A percentile compares a stretch with the other conserved stretches of the same genome.
Conservation (phyloP, 495 filamentous ascomycete genomes). For the Massariosphaeria phaeospora region DNA sequence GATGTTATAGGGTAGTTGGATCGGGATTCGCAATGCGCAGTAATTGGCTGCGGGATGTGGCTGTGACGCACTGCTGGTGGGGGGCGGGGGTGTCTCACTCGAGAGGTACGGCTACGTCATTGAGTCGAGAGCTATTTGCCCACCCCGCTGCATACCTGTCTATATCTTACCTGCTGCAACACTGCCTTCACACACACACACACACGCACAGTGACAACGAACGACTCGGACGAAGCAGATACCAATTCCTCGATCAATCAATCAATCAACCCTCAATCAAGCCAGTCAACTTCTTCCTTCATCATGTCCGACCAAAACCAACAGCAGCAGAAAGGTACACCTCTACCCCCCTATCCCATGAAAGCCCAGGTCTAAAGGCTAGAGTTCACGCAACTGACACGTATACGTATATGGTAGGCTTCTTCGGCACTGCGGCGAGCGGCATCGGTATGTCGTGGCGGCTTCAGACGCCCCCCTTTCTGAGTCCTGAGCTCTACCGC, state of each 20-base stretch:
- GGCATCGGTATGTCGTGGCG: constrained; percentile 31
- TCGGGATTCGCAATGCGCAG: neutral
- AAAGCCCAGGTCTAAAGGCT: neutral
- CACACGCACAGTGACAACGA: too few species aligned
- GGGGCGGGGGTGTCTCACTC: too few species aligned
- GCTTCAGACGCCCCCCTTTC: too few species aligned
- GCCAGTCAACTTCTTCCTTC: neutral
- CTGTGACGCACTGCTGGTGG: too few species aligned
- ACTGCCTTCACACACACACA: too few species aligned
- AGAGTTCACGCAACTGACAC: neutral
- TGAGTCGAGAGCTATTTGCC: too few species aligned
- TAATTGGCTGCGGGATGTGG: too few species aligned
- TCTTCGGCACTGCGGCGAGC: constrained; percentile 28
- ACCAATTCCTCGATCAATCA: neutral
- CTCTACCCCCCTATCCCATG: neutral
- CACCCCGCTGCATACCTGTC: too few species aligned
- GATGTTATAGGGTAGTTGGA: neutral
- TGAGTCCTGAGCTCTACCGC: neutral
- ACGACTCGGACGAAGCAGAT: too few species aligned
- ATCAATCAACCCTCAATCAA: neutral
- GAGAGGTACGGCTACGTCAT: too few species aligned
- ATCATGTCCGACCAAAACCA: constrained; percentile 15
- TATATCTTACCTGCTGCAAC: too few species aligned
- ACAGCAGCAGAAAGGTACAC: constrained; percentile 21
- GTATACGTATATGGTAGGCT: constrained; percentile 3